A percentile compares a stretch with the other conserved stretches of the same genome.
phyloP scores from a whole-genome alignment of 2,329 filamentous ascomycete genomes.

The Colletotrichum nymphaeae region DNA sequence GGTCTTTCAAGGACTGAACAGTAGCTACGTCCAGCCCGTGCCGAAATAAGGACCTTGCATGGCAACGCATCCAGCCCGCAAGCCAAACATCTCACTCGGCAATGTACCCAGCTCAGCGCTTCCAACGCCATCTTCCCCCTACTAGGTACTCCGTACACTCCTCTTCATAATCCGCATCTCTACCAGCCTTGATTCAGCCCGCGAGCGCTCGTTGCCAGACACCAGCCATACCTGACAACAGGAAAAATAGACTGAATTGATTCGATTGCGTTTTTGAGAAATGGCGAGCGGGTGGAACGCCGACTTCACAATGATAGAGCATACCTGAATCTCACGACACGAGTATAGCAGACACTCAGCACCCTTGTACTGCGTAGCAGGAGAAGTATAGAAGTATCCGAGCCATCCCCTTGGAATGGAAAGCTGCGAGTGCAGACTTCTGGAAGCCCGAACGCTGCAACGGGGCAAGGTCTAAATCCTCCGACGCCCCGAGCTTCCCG shows the following conservation, averaged over 20 bases:
- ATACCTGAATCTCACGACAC: background rate
- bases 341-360: background rate
- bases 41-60: background rate
- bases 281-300: background rate
- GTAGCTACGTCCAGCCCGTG: background rate
- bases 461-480: background rate
- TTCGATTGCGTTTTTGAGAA: background rate
- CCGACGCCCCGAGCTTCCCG: constrained; percentile 6
- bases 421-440: background rate
- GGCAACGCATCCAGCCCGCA: background rate
- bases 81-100: background rate
- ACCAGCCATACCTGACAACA: background rate
- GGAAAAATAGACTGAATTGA: background rate
- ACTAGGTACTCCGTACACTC: background rate
- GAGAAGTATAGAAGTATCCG: background rate
- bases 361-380: background rate
- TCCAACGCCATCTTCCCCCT: background rate
- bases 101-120: background rate
- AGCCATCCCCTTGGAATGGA: background rate
- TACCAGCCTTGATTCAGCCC: background rate
- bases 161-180: background rate
- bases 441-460: background rate
- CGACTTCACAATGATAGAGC: background rate
- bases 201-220: background rate
- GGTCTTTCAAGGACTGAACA: background rate